Conservation (phyloP, 2,329 filamentous ascomycete genomes). For the Monosporascus cannonballus region DNA sequence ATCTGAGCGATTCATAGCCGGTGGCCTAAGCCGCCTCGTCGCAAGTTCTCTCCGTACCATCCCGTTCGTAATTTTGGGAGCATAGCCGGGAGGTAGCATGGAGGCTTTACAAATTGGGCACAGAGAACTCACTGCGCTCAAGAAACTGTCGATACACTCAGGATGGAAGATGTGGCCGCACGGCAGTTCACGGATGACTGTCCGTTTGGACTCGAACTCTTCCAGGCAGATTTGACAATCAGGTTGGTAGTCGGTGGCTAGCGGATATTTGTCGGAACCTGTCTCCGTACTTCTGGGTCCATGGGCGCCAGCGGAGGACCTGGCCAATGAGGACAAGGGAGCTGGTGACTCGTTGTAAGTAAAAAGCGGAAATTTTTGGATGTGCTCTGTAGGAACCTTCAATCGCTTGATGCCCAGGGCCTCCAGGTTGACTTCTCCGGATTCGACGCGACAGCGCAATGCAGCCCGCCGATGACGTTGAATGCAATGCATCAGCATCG, state of each 20-base stretch:
- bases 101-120: conserved; percentile 88
- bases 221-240: conserved; percentile 88
- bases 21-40: conserved; percentile 53
- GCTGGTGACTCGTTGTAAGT: conserved; percentile 58
- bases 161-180: conserved; percentile 93
- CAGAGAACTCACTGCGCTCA: conserved; percentile 71
- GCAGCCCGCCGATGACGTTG: conserved; percentile 64
- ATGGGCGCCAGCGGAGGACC: not conserved
- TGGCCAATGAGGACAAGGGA: not conserved
- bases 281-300: conserved; percentile 11
- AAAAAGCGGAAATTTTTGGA: conserved; percentile 72
- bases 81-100: conserved; percentile 64
- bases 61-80: conserved; percentile 68
- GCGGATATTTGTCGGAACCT: conserved; percentile 23
- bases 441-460: conserved; percentile 63
- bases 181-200: conserved; percentile 75
- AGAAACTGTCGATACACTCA: conserved; percentile 82
- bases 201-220: conserved; percentile 63
- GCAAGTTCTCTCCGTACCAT: conserved; percentile 81
- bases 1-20: conserved; percentile 35
- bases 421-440: conserved; percentile 81
- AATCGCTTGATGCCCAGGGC: conserved; percentile 77
- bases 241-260: conserved; percentile 62
- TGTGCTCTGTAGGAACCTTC: conserved; percentile 64
- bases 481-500: conserved; percentile 67